Percentiles rank a stretch among this genome's conserved stretches.
These are phyloP conservation scores for Oryza brachyantha DNA, from an alignment of 176 grass and related monocot species.

Conservation along the genomic window DNA sequence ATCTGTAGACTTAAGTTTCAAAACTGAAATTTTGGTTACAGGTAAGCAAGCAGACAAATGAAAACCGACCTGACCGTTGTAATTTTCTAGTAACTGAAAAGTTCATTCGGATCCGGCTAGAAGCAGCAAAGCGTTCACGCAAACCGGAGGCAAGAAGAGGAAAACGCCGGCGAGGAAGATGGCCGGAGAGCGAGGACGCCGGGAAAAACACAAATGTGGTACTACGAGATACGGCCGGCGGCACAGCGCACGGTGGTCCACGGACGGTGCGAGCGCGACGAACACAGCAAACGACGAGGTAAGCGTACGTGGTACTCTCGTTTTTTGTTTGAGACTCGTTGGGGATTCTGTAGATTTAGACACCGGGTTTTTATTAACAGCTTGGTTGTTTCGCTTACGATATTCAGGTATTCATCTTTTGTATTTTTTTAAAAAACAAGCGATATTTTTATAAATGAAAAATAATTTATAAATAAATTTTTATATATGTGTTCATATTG, in stretches of 20 bases:
- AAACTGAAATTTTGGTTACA: no score
- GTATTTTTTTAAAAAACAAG: no score
- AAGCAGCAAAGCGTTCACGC: not conserved
- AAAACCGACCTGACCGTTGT: not conserved
- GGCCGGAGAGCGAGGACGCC: not conserved
- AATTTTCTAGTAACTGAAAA: not conserved
- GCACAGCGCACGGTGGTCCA: not conserved
- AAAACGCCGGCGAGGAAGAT: not conserved
- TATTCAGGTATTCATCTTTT: no score
- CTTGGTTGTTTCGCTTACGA: no score
- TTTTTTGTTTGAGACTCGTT: not conserved
- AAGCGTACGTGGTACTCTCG: not conserved
- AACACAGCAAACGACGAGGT: not conserved
- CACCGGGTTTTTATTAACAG: no score
- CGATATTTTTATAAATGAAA: no score
- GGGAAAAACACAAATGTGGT: not conserved
- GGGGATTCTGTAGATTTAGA: not conserved
- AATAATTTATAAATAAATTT: no score
- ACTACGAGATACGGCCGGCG: not conserved
- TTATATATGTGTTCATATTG: no score
- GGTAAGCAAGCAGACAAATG: no score
- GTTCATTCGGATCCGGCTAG: not conserved
- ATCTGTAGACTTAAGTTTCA: no score
- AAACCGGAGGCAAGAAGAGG: not conserved
- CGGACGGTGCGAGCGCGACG: not conserved